Evolutionary conservation across 768 basidiomycete species (phyloP).

Genomic region (Mycena vulgaris): DNA sequence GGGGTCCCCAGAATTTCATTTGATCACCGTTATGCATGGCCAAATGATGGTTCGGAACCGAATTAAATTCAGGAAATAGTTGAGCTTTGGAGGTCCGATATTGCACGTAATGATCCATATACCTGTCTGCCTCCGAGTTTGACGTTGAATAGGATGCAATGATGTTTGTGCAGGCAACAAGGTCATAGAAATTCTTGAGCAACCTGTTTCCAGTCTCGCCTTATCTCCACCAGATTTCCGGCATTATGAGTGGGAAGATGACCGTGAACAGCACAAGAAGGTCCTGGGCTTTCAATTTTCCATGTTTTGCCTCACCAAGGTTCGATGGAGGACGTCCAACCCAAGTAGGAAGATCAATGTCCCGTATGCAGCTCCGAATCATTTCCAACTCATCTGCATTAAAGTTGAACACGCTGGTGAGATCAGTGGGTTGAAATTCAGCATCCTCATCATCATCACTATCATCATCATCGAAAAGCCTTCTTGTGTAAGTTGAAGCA

Average conservation of each 20-base stretch:
- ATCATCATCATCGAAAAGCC: constrained; percentile 1
- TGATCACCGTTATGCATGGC: constrained; percentile 32
- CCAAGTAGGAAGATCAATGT: constrained; percentile 35
- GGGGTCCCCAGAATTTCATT: constrained; percentile 36
- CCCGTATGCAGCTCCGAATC: constrained; percentile 5
- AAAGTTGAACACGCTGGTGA: constrained; percentile 3
- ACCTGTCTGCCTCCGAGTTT: constrained; percentile 16
- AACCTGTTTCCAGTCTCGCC: neutral
- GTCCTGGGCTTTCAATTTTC: constrained; percentile 40
- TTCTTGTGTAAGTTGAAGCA: neutral
- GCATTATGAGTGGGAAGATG: constrained; percentile 27
- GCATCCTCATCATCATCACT: neutral
- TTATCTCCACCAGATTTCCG: constrained; percentile 23
- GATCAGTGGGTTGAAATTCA: neutral
- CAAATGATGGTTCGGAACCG: constrained; percentile 1
- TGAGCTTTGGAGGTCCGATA: neutral
- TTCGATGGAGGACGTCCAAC: constrained; percentile 35
- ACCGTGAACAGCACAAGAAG: constrained; percentile 24
- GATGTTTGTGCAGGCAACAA: constrained; percentile 34
- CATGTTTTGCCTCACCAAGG: constrained; percentile 39
- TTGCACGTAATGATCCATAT: neutral
- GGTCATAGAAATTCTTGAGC: constrained; percentile 24
- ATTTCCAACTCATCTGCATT: neutral
- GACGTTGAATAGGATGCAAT: constrained; percentile 27
- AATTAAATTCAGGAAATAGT: constrained; percentile 9